Evolutionary conservation across 495 filamentous ascomycete species (phyloP).

Genomic region (Daldinia caldariorum): DNA sequence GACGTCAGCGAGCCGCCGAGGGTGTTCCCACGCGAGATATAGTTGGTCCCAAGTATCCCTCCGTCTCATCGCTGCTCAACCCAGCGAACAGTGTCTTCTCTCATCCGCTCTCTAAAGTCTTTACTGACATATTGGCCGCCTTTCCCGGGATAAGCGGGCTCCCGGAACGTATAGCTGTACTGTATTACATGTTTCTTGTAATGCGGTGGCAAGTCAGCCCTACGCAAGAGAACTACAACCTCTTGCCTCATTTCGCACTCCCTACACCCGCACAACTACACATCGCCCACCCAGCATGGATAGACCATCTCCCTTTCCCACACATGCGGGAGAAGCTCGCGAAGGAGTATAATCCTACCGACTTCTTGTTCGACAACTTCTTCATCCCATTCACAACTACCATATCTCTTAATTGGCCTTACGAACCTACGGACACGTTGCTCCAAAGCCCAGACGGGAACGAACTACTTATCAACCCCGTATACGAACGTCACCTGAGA

Average conservation of each 20-base stretch:
- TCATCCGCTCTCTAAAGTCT: slow-evolving; percentile 81
- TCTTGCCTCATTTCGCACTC: slow-evolving; percentile 72
- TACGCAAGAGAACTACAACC: slow-evolving; percentile 75
- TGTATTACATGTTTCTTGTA: slow-evolving; percentile 84
- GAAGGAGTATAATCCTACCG: slow-evolving; percentile 53
- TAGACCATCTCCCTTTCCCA: slow-evolving; percentile 81
- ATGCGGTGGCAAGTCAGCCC: slow-evolving; percentile 86
- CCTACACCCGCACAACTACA: slow-evolving; percentile 70
- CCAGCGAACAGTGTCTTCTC: slow-evolving; percentile 67
- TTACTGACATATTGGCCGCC: slow-evolving; percentile 79
- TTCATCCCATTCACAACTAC: slow-evolving; percentile 81
- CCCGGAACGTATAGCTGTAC: slow-evolving; percentile 78
- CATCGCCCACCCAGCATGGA: slow-evolving; percentile 75
- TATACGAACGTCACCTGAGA: slow-evolving; percentile 77
- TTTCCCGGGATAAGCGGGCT: slow-evolving; percentile 75
- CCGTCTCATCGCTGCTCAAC: slow-evolving; percentile 76
- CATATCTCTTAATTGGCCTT: slow-evolving; percentile 79
- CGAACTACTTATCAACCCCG: slow-evolving; percentile 78
- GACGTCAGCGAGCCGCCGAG: slow-evolving; percentile 69
- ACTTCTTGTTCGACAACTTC: slow-evolving; percentile 74
- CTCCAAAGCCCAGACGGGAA: slow-evolving; percentile 63
- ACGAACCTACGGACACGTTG: slow-evolving; percentile 71
- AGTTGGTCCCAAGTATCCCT: slow-evolving; percentile 78
- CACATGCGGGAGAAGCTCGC: slow-evolving; percentile 73
- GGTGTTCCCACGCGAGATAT: slow-evolving; percentile 68